Percentiles rank a stretch among this genome's conserved stretches.
phyloP scores from a whole-genome alignment of 495 filamentous ascomycete species.

The Penicillium goetzii region DNA sequence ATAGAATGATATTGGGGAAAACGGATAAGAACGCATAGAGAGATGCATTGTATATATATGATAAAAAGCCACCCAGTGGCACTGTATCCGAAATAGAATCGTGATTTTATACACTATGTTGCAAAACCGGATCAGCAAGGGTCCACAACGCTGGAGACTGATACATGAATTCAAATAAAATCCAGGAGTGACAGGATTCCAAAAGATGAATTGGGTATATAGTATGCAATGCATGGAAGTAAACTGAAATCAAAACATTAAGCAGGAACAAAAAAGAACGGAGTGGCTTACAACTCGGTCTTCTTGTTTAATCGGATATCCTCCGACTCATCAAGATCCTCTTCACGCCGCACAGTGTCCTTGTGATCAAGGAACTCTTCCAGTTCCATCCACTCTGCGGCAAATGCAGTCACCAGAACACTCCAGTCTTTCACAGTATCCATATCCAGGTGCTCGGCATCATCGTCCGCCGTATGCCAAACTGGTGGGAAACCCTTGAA shows the following conservation, averaged over 20 bases:
- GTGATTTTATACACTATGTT: neutral
- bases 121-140: constrained; percentile 1
- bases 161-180: neutral
- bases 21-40: neutral
- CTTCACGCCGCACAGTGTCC: neutral
- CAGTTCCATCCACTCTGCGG: constrained; percentile 91
- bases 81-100: neutral
- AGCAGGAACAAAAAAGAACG: constrained; percentile 9
- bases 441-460: constrained; percentile 83
- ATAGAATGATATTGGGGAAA: constrained; percentile 15
- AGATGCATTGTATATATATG: neutral
- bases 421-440: constrained; percentile 88
- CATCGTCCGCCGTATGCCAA: constrained; percentile 86
- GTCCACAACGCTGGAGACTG: neutral
- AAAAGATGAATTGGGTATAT: constrained; percentile 20
- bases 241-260: neutral
- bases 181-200: neutral
- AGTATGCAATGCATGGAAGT: constrained; percentile 14
- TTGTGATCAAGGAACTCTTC: constrained; percentile 56
- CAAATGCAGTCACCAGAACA: constrained; percentile 78
- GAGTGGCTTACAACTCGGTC: constrained; percentile 53
- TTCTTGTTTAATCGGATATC: constrained; percentile 34
- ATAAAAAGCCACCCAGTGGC: neutral
- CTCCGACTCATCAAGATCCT: constrained; percentile 23
- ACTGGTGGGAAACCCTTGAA: constrained; percentile 68